Evolutionary conservation across 1,284 basidiomycete genomes (phyloP).

Genomic region (Sphagnurus paluster): DNA sequence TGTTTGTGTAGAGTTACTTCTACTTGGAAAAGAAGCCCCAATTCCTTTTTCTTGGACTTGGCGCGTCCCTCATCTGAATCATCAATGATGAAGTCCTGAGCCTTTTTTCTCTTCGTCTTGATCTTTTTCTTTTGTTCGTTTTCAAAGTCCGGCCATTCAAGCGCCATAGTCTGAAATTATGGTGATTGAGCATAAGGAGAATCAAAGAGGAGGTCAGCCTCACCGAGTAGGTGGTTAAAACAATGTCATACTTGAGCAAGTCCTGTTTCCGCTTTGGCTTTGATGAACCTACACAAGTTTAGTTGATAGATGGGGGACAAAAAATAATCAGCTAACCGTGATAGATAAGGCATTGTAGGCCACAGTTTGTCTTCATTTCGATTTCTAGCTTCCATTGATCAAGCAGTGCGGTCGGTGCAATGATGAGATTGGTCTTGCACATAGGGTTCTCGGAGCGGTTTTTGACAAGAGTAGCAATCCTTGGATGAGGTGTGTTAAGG

Average conservation of each 20-base stretch:
- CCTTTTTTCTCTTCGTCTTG: constrained; percentile 39
- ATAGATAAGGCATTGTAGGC: constrained; percentile 50
- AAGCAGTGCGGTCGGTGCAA: constrained; percentile 55
- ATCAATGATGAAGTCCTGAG: constrained; percentile 40
- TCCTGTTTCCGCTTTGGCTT: constrained; percentile 44
- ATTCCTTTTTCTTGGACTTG: constrained; percentile 31
- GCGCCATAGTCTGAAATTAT: constrained; percentile 46
- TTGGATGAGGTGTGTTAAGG: constrained; percentile 17
- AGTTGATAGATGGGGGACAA: not conserved
- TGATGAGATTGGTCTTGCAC: constrained; percentile 54
- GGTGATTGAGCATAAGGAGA: not conserved
- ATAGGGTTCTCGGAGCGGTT: constrained; percentile 43
- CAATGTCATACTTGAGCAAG: constrained; percentile 50
- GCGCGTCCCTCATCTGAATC: constrained; percentile 39
- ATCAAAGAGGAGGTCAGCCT: constrained; percentile 13
- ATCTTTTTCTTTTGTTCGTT: constrained; percentile 40
- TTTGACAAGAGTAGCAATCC: constrained; percentile 48
- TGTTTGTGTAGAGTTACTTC: constrained; percentile 32
- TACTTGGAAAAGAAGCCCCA: constrained; percentile 47
- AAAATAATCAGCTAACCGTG: constrained; percentile 39
- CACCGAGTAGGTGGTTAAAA: constrained; percentile 58
- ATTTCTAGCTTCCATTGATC: constrained; percentile 63
- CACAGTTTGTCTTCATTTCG: constrained; percentile 50
- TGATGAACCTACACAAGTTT: constrained; percentile 36
- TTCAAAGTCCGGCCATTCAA: constrained; percentile 58